Percentiles rank a stretch among this genome's conserved stretches.
phyloP scores from a whole-genome alignment of 805 yeast genomes.

The Brettanomyces nanus region DNA sequence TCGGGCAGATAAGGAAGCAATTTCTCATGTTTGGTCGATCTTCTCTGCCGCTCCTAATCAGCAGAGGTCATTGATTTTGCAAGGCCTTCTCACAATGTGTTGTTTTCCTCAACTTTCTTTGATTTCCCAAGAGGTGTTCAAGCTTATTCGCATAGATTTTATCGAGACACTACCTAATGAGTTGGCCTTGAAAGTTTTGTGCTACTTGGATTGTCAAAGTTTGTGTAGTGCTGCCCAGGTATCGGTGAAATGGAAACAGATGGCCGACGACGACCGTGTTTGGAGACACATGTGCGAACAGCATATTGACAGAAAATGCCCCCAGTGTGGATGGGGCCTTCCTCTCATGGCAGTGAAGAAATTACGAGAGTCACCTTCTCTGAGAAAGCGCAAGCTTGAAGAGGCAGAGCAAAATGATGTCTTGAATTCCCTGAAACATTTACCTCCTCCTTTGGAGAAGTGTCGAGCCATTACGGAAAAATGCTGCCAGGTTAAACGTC shows the following conservation, averaged over 20 bases:
- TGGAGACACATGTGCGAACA: conserved; percentile 99
- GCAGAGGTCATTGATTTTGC: conserved; percentile 67
- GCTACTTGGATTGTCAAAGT: conserved; percentile 89
- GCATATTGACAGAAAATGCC: conserved; percentile 95
- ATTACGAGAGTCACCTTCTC: conserved; percentile 22
- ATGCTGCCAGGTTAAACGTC: conserved; percentile 10
- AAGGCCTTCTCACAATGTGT: conserved; percentile 81
- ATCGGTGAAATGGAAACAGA: conserved; percentile 71
- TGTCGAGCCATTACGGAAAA: conserved; percentile 8
- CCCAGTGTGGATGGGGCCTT: conserved; percentile 98
- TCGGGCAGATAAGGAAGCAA: conserved; percentile 64
- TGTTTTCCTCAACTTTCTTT: conserved; percentile 93
- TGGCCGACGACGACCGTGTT: conserved; percentile 94
- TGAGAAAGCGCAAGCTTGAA: conserved; percentile 13
- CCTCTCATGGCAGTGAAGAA: conserved; percentile 87
- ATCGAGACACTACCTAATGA: conserved; percentile 81
- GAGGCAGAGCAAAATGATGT: neutral
- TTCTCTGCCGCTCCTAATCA: conserved; percentile 67
- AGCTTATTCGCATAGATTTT: conserved; percentile 81
- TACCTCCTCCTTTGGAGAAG: conserved; percentile 22
- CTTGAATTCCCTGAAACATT: conserved; percentile 9
- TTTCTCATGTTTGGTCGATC: conserved; percentile 76
- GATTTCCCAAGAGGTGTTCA: conserved; percentile 69
- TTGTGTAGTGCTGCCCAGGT: conserved; percentile 93
- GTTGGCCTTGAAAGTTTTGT: conserved; percentile 71